phyloP scores from a whole-genome alignment of 306 rosid genomes.

The Dalbergia oliveri region DNA sequence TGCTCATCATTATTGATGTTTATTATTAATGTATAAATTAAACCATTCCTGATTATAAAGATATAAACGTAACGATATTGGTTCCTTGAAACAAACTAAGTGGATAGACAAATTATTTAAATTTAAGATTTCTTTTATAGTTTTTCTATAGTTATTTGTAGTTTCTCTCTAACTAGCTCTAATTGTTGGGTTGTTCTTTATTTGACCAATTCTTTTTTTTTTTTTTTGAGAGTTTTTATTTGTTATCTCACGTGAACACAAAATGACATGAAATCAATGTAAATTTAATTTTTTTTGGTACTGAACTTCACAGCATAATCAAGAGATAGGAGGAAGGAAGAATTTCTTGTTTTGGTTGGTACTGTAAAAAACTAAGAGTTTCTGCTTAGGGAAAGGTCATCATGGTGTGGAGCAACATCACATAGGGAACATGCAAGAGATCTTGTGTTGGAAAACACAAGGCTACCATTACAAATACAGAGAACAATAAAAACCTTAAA shows the following conservation, averaged over 20 bases:
- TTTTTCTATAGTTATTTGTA: background rate
- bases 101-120: background rate
- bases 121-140: no score
- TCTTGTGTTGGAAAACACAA: conserved; percentile 51
- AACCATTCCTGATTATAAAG: no score
- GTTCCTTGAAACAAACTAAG: no score
- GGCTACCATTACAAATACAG: conserved; percentile 11
- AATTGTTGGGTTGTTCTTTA: background rate
- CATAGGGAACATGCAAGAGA: conserved; percentile 76
- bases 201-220: background rate
- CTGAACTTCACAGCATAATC: conserved; percentile 42
- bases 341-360: conserved; percentile 54
- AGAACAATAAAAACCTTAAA: no score
- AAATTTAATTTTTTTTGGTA: conserved; percentile 1
- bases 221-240: background rate
- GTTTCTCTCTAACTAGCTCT: background rate
- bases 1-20: no score
- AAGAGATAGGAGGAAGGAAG: conserved; percentile 22
- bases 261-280: background rate
- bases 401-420: conserved; percentile 59
- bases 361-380: conserved; percentile 47
- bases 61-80: no score
- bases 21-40: no score
- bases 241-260: background rate
- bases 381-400: conserved; percentile 60